Evolutionary conservation across 148 eudicot species (phyloP).

Genomic region (Nepenthes mirabilis): DNA sequence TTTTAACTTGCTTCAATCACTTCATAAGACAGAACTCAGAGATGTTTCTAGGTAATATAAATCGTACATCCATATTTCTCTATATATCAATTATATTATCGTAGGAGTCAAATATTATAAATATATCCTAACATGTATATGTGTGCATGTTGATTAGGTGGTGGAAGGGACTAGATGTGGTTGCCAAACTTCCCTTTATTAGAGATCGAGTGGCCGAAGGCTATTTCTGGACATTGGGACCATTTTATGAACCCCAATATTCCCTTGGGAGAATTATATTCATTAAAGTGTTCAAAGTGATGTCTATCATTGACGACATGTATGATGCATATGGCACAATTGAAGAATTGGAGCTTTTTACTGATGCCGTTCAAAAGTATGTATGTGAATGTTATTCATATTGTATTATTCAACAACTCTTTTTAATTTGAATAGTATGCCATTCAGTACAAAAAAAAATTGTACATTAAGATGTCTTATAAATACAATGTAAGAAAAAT

Average conservation of each 20-base stretch:
- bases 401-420: background rate
- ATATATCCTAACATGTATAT: background rate
- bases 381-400: background rate
- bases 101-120: background rate
- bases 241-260: conserved; percentile 24
- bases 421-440: background rate
- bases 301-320: conserved; percentile 28
- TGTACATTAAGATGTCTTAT: no score
- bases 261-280: conserved; percentile 17
- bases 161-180: conserved; percentile 18
- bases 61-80: background rate
- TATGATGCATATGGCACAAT: conserved; percentile 38
- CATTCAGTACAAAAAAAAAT: background rate
- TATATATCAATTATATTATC: background rate
- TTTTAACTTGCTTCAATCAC: conserved; percentile 25
- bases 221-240: conserved; percentile 30
- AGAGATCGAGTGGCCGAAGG: conserved; percentile 28
- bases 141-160: conserved; percentile 6
- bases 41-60: conserved; percentile 13
- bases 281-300: conserved; percentile 14
- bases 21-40: conserved; percentile 21
- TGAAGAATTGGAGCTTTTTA: conserved; percentile 23
- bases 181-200: conserved; percentile 13
- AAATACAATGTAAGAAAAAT: no score
- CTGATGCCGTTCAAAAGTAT: conserved; percentile 24